A percentile compares a stretch with the other conserved stretches of the same genome.
Conservation (phyloP, 1,284 basidiomycete species). For the Quambalaria eucalypti region DNA sequence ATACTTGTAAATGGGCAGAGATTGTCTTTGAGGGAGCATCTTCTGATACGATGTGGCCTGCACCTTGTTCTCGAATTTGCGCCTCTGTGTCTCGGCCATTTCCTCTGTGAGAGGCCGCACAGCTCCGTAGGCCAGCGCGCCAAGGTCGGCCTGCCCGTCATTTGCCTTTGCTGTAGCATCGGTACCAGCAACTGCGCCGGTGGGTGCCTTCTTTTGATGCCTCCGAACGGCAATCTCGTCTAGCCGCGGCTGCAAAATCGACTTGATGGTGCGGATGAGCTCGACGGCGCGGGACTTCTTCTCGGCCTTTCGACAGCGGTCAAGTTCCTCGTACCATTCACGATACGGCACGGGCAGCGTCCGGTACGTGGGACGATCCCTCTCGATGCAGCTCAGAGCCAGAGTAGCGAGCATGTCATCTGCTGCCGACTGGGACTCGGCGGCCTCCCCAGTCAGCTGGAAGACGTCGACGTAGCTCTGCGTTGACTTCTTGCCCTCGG, state of each 20-base stretch:
- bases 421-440: slow-evolving; percentile 67
- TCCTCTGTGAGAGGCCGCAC: background rate
- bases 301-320: slow-evolving; percentile 57
- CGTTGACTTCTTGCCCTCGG: background rate
- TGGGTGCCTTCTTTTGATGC: slow-evolving; percentile 13
- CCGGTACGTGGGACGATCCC: slow-evolving; percentile 42
- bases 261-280: slow-evolving; percentile 52
- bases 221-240: slow-evolving; percentile 37
- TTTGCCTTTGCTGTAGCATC: background rate
- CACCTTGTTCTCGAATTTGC: slow-evolving; percentile 48
- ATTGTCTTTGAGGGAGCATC: slow-evolving; percentile 72
- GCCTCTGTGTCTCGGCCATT: background rate
- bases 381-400: slow-evolving; percentile 58
- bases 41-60: slow-evolving; percentile 63
- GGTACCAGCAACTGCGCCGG: background rate
- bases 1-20: slow-evolving; percentile 79
- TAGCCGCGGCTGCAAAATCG: slow-evolving; percentile 58
- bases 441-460: slow-evolving; percentile 77
- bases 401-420: slow-evolving; percentile 83
- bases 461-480: slow-evolving; percentile 57
- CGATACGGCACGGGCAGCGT: slow-evolving; percentile 69
- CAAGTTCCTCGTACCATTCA: slow-evolving; percentile 88
- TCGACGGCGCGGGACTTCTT: slow-evolving; percentile 62
- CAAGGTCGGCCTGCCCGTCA: slow-evolving; percentile 12
- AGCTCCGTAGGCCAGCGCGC: slow-evolving; percentile 16